Evolutionary conservation across 1,284 basidiomycete genomes (phyloP).

Genomic region (Cutaneotrichosporon dermatis): DNA sequence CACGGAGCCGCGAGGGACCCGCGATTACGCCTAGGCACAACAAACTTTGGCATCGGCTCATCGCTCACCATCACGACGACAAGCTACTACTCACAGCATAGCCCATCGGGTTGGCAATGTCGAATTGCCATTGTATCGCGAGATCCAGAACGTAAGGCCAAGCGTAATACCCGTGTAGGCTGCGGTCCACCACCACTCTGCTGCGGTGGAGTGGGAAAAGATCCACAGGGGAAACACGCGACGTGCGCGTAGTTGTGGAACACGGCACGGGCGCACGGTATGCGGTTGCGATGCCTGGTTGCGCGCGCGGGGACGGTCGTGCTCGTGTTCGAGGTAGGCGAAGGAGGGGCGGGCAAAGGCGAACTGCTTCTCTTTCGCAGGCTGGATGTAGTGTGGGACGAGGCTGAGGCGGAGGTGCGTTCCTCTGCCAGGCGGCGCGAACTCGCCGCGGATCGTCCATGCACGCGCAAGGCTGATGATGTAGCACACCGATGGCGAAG

Average conservation of each 20-base stretch:
- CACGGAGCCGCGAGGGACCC: no score
- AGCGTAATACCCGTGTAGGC: constrained; percentile 16
- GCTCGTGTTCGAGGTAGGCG: not conserved
- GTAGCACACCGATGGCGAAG: not conserved
- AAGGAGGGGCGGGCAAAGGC: not conserved
- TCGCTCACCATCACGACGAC: no score
- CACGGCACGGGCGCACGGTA: not conserved
- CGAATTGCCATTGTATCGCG: constrained; percentile 5
- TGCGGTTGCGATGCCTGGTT: not conserved
- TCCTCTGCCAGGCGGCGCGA: not conserved
- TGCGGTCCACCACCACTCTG: constrained; percentile 15
- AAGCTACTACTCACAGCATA: constrained; percentile 3
- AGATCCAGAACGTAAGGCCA: constrained; percentile 12
- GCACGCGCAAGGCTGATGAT: not conserved
- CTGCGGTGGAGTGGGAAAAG: constrained; percentile 8
- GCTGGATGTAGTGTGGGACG: not conserved
- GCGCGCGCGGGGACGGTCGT: not conserved
- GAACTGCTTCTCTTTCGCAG: not conserved
- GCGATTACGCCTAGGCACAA: no score
- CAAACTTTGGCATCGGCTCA: no score
- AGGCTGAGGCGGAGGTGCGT: not conserved
- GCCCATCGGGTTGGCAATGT: constrained; percentile 19
- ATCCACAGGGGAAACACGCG: constrained; percentile 18
- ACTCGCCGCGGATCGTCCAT: not conserved
- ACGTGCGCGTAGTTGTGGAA: constrained; percentile 14